phyloP scores from a whole-genome alignment of 2,329 filamentous ascomycete genomes.

The Microcera coccophila region DNA sequence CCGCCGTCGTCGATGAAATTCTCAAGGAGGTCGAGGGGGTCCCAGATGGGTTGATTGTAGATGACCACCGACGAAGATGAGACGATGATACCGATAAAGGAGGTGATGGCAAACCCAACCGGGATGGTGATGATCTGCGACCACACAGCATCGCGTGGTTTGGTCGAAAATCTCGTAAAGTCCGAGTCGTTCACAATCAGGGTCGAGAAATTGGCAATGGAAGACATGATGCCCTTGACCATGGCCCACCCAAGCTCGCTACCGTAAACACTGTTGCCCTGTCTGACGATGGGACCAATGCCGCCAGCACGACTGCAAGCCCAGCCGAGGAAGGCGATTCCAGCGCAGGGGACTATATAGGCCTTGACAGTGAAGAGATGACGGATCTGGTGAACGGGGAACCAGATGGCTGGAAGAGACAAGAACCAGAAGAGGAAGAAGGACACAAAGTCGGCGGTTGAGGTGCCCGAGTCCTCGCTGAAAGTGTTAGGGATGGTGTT shows the following conservation, averaged over 20 bases:
- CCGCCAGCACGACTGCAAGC: conserved; percentile 76
- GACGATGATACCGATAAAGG: conserved; percentile 78
- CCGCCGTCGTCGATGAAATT: conserved; percentile 66
- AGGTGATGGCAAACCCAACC: conserved; percentile 69
- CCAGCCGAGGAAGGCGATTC: conserved; percentile 84
- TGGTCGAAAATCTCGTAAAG: conserved; percentile 77
- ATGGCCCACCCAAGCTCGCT: conserved; percentile 75
- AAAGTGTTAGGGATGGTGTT: conserved; percentile 65
- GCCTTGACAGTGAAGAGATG: conserved; percentile 91
- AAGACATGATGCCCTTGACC: conserved; percentile 80
- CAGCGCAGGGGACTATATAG: conserved; percentile 77
- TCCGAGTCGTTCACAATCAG: conserved; percentile 81
- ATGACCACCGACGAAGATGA: conserved; percentile 69
- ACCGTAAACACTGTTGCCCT: conserved; percentile 60
- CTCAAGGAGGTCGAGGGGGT: conserved; percentile 64
- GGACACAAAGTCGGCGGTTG: conserved; percentile 69
- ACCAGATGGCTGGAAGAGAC: conserved; percentile 81
- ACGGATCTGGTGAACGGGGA: conserved; percentile 81
- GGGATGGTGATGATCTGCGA: conserved; percentile 76
- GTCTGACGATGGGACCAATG: conserved; percentile 75
- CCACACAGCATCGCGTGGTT: conserved; percentile 72
- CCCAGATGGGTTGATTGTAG: conserved; percentile 66
- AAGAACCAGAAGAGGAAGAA: conserved; percentile 86
- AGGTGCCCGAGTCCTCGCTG: conserved; percentile 60
- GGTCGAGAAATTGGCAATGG: conserved; percentile 87